Evolutionary conservation across 176 grass and related monocot genomes (phyloP), one percentile per base, ranked within the genome.

Genomic region (Oryza rufipogon): DNA sequence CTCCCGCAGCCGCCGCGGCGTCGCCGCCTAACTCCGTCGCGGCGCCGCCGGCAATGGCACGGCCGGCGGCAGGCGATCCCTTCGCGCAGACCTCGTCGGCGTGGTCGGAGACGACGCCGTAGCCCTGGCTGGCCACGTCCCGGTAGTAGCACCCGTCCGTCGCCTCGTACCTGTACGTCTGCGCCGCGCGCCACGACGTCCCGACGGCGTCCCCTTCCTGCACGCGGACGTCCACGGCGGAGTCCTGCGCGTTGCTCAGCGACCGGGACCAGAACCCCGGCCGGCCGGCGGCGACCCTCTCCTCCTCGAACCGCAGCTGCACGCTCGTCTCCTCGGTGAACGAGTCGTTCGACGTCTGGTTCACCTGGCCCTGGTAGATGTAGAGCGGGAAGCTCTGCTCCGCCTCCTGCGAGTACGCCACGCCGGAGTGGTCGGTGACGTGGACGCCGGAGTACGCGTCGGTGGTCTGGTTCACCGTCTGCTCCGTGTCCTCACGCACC

Each of bases 151-250:
- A 94, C 5, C 45, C 86, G 14, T 84, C 89, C 39, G 34, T 86
- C 23, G 88, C 88, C 89, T 91, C 85, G 66, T 95, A 95, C 74
- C 48, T 91, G 71, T 95, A 97, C 76, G 48, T 84, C 76, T 95
- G 84, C 23, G 26, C 77, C 46, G 92, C 83, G 66, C 79, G 85
- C 68, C 82, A 88, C 14, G 88, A 65, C 32, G 81, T 64, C 10
- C 81, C 73, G 10, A 78, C 86, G 39, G 71, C 73, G 80, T 80
- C 42, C 75, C 90, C 85, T 54, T 88, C 80, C 76, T 80, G 87
- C 54, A 91, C 15, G 22, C 82, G 80, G 42, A 90, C 75, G 20
- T 80, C 32, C 48, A 87, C 79, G 13, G 67, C 76, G 75, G 65
- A 88, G 14, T 79, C 87, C 86, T 94, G 92, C 73, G 74, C 74